Conservation (phyloP, 352 stramenopile genomes). For the Phytophthora palmivora region DNA sequence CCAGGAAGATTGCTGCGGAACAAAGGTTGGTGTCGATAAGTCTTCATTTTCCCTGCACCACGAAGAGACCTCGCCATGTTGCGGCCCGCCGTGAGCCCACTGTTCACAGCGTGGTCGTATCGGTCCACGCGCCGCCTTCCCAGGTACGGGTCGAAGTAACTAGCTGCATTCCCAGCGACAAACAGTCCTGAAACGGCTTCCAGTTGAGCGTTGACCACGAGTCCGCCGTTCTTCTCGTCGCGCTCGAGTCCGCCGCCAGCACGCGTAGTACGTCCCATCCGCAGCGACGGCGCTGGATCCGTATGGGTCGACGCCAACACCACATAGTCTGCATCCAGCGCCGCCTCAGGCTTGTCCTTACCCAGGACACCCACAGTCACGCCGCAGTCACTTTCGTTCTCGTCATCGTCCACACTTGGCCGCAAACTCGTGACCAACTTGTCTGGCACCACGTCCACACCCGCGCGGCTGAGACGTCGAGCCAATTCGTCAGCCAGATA, state of each 20-base stretch:
- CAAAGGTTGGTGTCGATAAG: slow-evolving; percentile 91
- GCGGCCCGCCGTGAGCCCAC: slow-evolving; percentile 82
- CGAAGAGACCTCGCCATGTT: slow-evolving; percentile 85
- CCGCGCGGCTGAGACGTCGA: slow-evolving; percentile 53
- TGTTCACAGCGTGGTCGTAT: slow-evolving; percentile 95
- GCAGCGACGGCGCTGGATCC: slow-evolving; percentile 68
- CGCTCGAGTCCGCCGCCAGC: slow-evolving; percentile 78
- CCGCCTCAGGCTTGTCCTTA: slow-evolving; percentile 62
- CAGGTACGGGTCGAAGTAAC: slow-evolving; percentile 91
- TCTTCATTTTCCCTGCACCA: slow-evolving; percentile 65
- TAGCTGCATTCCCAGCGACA: slow-evolving; percentile 89
- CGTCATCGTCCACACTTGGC: slow-evolving; percentile 53
- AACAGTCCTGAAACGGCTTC: slow-evolving; percentile 92
- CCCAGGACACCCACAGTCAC: slow-evolving; percentile 71
- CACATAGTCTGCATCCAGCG: slow-evolving; percentile 89
- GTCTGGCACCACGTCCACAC: slow-evolving; percentile 74
- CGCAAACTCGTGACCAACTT: slow-evolving; percentile 84
- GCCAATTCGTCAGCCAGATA: slow-evolving; percentile 88
- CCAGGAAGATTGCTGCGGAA: slow-evolving; percentile 84
- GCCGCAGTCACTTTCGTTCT: slow-evolving; percentile 41
- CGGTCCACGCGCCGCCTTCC: slow-evolving; percentile 88
- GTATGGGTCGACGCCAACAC: slow-evolving; percentile 93
- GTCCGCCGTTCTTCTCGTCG: slow-evolving; percentile 86
- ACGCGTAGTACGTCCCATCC: slow-evolving; percentile 57
- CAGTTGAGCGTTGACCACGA: slow-evolving; percentile 91